Evolutionary conservation across 495 filamentous ascomycete genomes (phyloP), one percentile per base, ranked within the genome.

Genomic region (Pyronema omphalodes): DNA sequence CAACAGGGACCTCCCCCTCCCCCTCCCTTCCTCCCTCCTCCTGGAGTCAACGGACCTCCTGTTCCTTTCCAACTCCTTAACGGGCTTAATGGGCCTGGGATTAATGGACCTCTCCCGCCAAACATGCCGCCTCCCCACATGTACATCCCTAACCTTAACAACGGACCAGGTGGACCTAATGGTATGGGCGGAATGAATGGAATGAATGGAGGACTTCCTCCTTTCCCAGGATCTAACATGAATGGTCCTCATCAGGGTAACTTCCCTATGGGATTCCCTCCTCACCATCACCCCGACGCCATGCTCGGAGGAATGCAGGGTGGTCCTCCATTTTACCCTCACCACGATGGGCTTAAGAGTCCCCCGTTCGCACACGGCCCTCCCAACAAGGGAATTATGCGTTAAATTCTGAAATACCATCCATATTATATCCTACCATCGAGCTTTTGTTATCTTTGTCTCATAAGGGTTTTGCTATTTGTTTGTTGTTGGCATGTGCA

Each of bases 241-340:
- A 57, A 57, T 14, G 50, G 55, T 29, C 55, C 50, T 43, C 55
- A 48, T n/a, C 54, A 19, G 9, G 56, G 53, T 1, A 54, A 59
- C 9, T 66, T 59, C 35, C 59, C 62, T 23, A 57, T 65, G 56
- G 62, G 54, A 29, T 66, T 65, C 37, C 63, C 66, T 35, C 62
- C 66, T 18, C 62, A 61, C 15, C 61, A 63, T 45, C 57, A 59
- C 7, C 60, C 61, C 34, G 57, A 58, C 12, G 9, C 50, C 18
- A 54, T 54, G 52, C 36, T 54, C 7, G 52, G 40, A 41, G 52
- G 14, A 9, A 44, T 54, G 7, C 52, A 54, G n/a, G 52, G 37
- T 45, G 52, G 52, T 1, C 61, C 63, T 14, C 63, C 63, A 40
- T 66, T 65, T 53, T 66, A 60, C 43, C 59, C 63, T 8, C 63